Conservation (phyloP, 768 basidiomycete genomes). For the Mrakia gelida region DNA sequence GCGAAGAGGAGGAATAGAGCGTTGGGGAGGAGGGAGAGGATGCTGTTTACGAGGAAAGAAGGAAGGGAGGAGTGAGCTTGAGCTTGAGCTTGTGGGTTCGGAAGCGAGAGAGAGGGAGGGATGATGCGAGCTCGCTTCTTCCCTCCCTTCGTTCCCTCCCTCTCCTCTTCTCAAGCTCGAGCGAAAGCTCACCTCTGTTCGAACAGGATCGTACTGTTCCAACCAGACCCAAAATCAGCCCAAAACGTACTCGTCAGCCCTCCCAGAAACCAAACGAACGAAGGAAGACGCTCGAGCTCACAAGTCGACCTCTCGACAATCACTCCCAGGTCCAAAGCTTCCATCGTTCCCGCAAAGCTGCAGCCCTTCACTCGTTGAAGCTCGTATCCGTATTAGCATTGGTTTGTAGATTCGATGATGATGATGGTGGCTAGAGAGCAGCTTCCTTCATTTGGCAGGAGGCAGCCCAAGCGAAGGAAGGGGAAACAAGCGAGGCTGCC, state of each 20-base stretch:
- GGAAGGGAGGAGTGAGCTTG: background rate
- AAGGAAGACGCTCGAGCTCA: too few species aligned
- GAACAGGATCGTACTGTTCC: conserved; percentile 12
- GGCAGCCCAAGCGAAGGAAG: too few species aligned
- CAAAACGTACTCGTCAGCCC: too few species aligned
- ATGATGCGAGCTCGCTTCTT: too few species aligned
- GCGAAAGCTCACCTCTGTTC: conserved; percentile 8
- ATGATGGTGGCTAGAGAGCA: too few species aligned
- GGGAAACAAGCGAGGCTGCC: background rate
- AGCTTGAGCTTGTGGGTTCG: background rate
- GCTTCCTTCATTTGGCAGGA: too few species aligned
- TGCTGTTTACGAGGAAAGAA: background rate
- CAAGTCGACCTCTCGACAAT: too few species aligned
- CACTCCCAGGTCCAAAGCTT: too few species aligned
- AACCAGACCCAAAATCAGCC: background rate
- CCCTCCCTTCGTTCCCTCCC: background rate
- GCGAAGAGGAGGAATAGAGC: conserved; percentile 12
- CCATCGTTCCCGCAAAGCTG: background rate
- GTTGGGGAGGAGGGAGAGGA: conserved; percentile 18
- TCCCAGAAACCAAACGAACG: too few species aligned
- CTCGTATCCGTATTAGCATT: background rate
- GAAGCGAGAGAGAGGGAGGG: too few species aligned
- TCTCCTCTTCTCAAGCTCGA: background rate
- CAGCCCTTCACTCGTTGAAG: background rate
- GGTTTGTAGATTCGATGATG: too few species aligned